These are phyloP conservation scores for Bacidia rubella DNA, from an alignment of 495 filamentous ascomycete species.

Conservation along the genomic window DNA sequence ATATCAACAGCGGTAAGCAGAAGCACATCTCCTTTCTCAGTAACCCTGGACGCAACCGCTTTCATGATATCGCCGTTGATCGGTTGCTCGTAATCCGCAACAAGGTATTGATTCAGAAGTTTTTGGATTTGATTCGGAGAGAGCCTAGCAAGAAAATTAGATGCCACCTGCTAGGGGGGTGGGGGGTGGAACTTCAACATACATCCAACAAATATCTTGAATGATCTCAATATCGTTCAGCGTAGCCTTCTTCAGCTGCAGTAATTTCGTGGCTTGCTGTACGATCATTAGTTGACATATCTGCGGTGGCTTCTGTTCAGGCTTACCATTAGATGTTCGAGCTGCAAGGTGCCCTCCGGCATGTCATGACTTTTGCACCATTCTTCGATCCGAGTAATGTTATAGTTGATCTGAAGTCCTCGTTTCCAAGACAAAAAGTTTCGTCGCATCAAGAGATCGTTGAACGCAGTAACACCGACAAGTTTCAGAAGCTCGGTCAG, in stretches of 20 bases:
- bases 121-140: conserved; percentile 99
- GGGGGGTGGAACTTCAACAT: conserved; percentile 29
- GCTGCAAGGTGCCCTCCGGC: conserved; percentile 92
- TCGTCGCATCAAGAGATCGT: conserved; percentile 91
- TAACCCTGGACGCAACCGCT: conserved; percentile 90
- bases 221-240: conserved; percentile 99
- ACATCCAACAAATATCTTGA: conserved; percentile 99
- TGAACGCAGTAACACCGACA: conserved; percentile 97
- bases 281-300: conserved; percentile 22
- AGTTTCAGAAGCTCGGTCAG: conserved; percentile 86
- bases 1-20: conserved; percentile 89
- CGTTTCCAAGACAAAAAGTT: conserved; percentile 99
- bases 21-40: conserved; percentile 95
- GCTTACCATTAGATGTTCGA: conserved; percentile 95
- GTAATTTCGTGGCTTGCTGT: conserved; percentile 93
- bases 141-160: conserved; percentile 43
- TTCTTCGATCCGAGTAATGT: conserved; percentile 98
- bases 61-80: conserved; percentile 99
- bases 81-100: conserved; percentile 97
- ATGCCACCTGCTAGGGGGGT: too few relatives aligned
- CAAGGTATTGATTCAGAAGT: conserved; percentile 94
- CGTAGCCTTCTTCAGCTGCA: conserved; percentile 98
- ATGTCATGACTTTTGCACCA: conserved; percentile 99
- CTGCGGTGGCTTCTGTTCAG: too few relatives aligned
- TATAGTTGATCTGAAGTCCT: conserved; percentile 99